These are phyloP conservation scores for Fraxinus nigra DNA, from an alignment of 305 asterid species.

Conservation along the genomic window DNA sequence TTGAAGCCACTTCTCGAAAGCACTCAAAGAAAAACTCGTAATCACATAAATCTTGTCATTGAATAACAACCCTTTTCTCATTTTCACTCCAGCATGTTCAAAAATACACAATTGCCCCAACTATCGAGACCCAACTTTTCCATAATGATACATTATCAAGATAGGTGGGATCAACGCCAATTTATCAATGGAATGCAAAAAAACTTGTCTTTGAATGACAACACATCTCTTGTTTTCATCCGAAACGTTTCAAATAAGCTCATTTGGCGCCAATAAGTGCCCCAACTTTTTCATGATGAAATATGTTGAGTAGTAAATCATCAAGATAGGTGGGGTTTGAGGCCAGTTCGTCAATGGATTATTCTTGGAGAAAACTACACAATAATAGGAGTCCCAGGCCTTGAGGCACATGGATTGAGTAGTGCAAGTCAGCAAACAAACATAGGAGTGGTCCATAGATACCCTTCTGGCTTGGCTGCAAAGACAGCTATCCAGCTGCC, in stretches of 20 bases:
- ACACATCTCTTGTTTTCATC: neutral
- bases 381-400: slow-evolving; percentile 34
- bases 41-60: neutral
- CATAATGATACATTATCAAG: neutral
- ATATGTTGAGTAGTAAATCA: slow-evolving; percentile 1
- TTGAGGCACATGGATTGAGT: slow-evolving; percentile 43
- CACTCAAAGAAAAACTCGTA: neutral
- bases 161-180: slow-evolving; percentile 30
- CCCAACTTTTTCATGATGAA: neutral
- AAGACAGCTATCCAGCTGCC: slow-evolving; percentile 56
- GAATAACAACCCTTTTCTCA: neutral
- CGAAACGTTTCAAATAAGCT: neutral
- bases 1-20: neutral
- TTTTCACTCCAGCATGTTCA: neutral
- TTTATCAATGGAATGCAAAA: neutral
- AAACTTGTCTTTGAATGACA: neutral
- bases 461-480: slow-evolving; percentile 38
- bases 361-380: slow-evolving; percentile 33
- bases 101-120: neutral
- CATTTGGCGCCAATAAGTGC: neutral
- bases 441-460: slow-evolving; percentile 42
- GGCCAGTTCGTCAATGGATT: slow-evolving; percentile 56
- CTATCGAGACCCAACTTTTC: neutral
- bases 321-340: slow-evolving; percentile 38
- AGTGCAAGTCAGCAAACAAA: slow-evolving; percentile 35